Conservation (phyloP, 2,329 filamentous ascomycete genomes). For the Alternaria longipes region DNA sequence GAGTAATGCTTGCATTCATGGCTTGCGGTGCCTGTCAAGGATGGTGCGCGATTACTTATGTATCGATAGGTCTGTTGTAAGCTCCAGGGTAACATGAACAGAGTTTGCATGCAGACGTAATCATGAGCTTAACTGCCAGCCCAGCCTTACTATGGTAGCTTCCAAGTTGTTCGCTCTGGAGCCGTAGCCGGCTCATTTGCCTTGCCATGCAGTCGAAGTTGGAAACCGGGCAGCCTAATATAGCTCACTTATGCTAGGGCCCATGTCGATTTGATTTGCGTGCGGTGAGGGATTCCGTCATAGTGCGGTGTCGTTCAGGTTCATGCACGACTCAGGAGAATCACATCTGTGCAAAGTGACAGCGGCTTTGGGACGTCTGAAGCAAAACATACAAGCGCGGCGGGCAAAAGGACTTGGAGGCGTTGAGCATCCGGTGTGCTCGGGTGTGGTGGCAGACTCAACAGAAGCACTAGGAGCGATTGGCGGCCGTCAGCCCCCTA, state of each 20-base stretch:
- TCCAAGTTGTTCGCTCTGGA: slow-evolving; percentile 22
- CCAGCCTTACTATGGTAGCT: slow-evolving; percentile 2
- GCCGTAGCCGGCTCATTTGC: slow-evolving; percentile 26
- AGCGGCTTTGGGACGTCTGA: background rate
- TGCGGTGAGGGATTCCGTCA: slow-evolving; percentile 30
- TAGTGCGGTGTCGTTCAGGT: slow-evolving; percentile 20
- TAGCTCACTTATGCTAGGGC: slow-evolving; percentile 25
- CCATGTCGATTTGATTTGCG: slow-evolving; percentile 13
- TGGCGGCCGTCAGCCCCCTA: slow-evolving; percentile 36
- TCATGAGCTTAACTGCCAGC: slow-evolving; percentile 14
- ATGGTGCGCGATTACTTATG: background rate
- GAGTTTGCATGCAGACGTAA: slow-evolving; percentile 17
- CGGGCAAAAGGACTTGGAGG: slow-evolving; percentile 12
- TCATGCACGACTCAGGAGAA: slow-evolving; percentile 35
- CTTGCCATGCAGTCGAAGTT: slow-evolving; percentile 18
- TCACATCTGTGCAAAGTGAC: slow-evolving; percentile 1
- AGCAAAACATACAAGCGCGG: slow-evolving; percentile 3
- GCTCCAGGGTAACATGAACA: slow-evolving; percentile 14
- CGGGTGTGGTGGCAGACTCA: slow-evolving; percentile 29
- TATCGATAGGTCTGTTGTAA: background rate
- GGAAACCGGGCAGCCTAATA: slow-evolving; percentile 38
- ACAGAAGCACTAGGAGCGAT: slow-evolving; percentile 26
- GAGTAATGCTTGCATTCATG: background rate
- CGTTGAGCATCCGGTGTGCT: slow-evolving; percentile 24
- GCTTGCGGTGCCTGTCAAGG: background rate